These are phyloP conservation scores for Cicer chorassanicum DNA, from an alignment of 306 rosid genomes.

Conservation along the genomic window DNA sequence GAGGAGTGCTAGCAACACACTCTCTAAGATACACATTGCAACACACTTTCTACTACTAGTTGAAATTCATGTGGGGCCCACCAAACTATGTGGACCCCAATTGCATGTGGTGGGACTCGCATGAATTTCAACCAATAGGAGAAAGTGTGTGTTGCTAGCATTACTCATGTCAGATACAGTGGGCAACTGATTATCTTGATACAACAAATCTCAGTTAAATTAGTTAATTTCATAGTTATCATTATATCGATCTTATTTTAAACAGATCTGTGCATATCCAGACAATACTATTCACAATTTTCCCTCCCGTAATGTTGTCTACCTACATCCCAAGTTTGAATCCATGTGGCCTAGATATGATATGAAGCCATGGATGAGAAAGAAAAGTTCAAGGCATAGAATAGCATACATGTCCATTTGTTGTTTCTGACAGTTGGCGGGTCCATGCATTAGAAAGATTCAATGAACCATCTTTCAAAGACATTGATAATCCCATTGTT, in stretches of 20 bases:
- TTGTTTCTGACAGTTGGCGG: slow-evolving; percentile 86
- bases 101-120: too few relatives aligned
- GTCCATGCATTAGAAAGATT: slow-evolving; percentile 92
- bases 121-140: too few relatives aligned
- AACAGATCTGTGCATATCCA: slow-evolving; percentile 11
- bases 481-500: slow-evolving; percentile 76
- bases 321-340: slow-evolving; percentile 36
- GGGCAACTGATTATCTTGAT: not conserved
- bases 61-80: too few relatives aligned
- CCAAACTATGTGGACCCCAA: too few relatives aligned
- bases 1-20: too few relatives aligned
- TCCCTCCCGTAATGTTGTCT: slow-evolving; percentile 1
- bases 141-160: too few relatives aligned
- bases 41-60: too few relatives aligned
- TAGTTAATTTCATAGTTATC: slow-evolving; percentile 3
- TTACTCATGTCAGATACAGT: slow-evolving; percentile 3
- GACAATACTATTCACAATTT: slow-evolving; percentile 19
- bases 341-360: slow-evolving; percentile 14
- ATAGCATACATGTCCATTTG: slow-evolving; percentile 73
- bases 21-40: too few relatives aligned
- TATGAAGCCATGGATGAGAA: slow-evolving; percentile 26
- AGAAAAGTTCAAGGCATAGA: slow-evolving; percentile 37
- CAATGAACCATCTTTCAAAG: slow-evolving; percentile 84
- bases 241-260: not conserved
- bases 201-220: slow-evolving; percentile 29